These are phyloP conservation scores for Colletotrichum scovillei DNA, from an alignment of 2,329 filamentous ascomycete species.

Conservation along the genomic window DNA sequence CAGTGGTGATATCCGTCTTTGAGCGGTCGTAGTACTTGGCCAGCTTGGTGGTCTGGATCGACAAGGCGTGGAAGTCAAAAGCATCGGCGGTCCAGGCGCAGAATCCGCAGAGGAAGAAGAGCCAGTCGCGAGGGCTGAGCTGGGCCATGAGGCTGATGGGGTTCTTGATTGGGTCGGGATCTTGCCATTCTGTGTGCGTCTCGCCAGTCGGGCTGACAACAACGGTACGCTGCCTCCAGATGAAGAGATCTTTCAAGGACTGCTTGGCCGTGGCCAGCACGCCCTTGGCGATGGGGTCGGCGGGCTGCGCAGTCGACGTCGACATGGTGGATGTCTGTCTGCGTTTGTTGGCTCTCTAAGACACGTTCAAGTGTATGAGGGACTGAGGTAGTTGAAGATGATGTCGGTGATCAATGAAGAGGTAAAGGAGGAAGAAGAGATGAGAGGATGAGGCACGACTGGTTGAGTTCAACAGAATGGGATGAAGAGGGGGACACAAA, in stretches of 20 bases:
- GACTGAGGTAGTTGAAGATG: not conserved
- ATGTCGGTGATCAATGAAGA: not conserved
- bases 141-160: constrained; percentile 76
- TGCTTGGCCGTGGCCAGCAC: constrained; percentile 74
- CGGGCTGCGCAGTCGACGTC: constrained; percentile 55
- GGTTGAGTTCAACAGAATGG: not conserved
- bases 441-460: constrained; percentile 9
- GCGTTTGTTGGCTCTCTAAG: not conserved
- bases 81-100: constrained; percentile 84
- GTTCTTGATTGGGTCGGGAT: constrained; percentile 74
- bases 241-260: constrained; percentile 72
- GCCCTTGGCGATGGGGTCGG: constrained; percentile 76
- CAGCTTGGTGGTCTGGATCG: constrained; percentile 81
- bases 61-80: constrained; percentile 85
- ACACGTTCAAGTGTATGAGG: not conserved
- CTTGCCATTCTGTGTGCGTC: constrained; percentile 74
- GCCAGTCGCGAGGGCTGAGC: constrained; percentile 75
- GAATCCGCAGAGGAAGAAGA: constrained; percentile 81
- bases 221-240: constrained; percentile 79
- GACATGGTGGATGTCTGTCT: constrained; percentile 29
- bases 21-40: constrained; percentile 60
- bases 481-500: not conserved
- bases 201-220: constrained; percentile 74
- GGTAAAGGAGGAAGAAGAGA: constrained; percentile 1
- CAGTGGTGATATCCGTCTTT: constrained; percentile 77